Evolutionary conservation across 106 monocot genomes (phyloP).

Genomic region (Dendrobium officinale): DNA sequence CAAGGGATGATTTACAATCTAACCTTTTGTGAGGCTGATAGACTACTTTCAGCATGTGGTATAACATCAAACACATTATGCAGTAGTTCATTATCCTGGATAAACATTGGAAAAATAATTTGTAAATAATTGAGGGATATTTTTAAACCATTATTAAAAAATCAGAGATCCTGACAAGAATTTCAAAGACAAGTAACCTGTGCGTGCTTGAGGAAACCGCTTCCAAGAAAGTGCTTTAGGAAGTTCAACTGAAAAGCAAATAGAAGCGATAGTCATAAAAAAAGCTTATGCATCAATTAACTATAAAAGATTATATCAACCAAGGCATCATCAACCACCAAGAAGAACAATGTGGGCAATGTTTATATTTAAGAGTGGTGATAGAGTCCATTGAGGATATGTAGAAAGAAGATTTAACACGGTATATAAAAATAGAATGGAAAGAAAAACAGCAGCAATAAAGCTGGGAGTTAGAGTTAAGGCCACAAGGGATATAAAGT

Average conservation of each 20-base stretch:
- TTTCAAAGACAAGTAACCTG: constrained; percentile 32
- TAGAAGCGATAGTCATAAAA: background rate
- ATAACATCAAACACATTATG: constrained; percentile 75
- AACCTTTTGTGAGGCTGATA: constrained; percentile 72
- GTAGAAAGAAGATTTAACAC: background rate
- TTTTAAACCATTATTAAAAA: background rate
- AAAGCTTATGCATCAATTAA: background rate
- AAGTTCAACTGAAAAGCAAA: constrained; percentile 68
- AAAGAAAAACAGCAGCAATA: background rate
- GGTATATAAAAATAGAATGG: background rate
- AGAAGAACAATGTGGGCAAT: background rate
- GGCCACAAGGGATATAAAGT: too few relatives aligned
- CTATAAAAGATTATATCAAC: too few relatives aligned
- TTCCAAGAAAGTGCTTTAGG: constrained; percentile 75
- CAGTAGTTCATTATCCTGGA: constrained; percentile 78
- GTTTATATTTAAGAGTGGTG: background rate
- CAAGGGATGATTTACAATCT: background rate
- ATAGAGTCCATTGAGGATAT: background rate
- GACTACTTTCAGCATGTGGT: constrained; percentile 37
- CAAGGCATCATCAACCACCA: background rate
- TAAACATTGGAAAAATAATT: background rate
- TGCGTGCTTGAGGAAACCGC: constrained; percentile 89
- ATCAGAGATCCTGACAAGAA: background rate
- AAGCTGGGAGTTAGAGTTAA: too few relatives aligned
- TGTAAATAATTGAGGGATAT: background rate